Base-by-base conservation (phyloP, 2,329 filamentous ascomycete genomes). In the Torrubiella hemipterigena region DNA sequence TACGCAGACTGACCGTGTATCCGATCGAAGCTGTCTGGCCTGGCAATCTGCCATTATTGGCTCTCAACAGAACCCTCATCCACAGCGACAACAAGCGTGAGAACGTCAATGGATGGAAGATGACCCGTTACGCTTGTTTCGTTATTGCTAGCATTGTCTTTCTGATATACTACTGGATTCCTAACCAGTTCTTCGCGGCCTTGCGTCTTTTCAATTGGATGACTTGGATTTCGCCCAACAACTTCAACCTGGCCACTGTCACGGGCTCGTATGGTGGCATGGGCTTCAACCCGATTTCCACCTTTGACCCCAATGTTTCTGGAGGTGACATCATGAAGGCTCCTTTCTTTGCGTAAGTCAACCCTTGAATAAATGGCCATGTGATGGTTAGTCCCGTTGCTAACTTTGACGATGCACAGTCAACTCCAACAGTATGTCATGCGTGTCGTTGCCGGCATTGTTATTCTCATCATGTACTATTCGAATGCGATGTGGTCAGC, bases 261-360 rank as follows among this genome's bases (percentile, higher is more conserved):
- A 67, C 62, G 0, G 60, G 61, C 0, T 56, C 58, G 0, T 46
- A 45, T 1, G 49, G 52, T 0, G 57, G 58, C 0, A 45, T 66
- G 21, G 65, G 54, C 5, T 65, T 65, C 46, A 69, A 65, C 38
- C 66, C 61, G 1, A 41, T 66, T 5, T 59, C 65, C 0, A 68
- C 58, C 0, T 67, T 67, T 21, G 66, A 70, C 45, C 66, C 61
- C 55, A 69, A 68, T 29, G 43, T 55, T 2, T 37, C 45, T 6
- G 37, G 37, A 3, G 21, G 32, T 8, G 49, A 47, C 0, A 50
- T 56, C 0, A 48, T 61, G 21, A 37, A 38, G 0, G 42, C 46
- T 32, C 61, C 61, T 0, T 64, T 63, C 30, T 62, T 62, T 34
- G 50, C 50, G 23, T 26, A 13, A 26, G 23, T 26, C n/a, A 13